Base-by-base conservation (phyloP, 1,284 basidiomycete species). In the Spongispora temasekensis region DNA sequence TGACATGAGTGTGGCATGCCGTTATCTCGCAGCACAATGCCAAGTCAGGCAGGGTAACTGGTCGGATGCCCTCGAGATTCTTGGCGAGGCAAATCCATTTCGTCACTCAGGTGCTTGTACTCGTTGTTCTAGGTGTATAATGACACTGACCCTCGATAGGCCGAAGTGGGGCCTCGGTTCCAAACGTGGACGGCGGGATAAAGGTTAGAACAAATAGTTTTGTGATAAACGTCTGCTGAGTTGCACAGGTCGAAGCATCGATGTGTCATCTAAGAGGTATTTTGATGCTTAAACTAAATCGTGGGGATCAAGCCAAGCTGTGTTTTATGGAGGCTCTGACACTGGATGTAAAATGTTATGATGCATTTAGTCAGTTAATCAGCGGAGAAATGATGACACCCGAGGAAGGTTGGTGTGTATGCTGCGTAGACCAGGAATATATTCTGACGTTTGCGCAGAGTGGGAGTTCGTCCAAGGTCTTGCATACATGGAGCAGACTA, bases 331-430 rank as follows among this genome's bases (percentile, higher is more conserved):
- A 98, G 67, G 96, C 97, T 1, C 82, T 99, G 17, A 85, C 90
- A 0, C 81, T 98, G 15, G 97, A 99, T 69, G 94, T 99, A 28
- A 98, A 98, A 75, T 98, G 97, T 74, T 99, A 95, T 71, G 97
- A 99, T 66, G 91, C 95, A 2, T 99, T 98, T 69, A 87, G 92
- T 58, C 91, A 96, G 64, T 83, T 99, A 7, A 82, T 98, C 23
- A 90, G 89, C 44, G 93, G 95, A 2, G 92, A 96, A 72, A 95
- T 97, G 93, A 92, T 98, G 90, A 87, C 90, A 17, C 86, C 89
- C 1, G 88, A 94, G 62, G 96, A 98, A 85, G 95, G 95, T 94
- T 59, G 53, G 79, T 72, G 23, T 59, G 17, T 56, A 30, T 37
- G 27, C 34, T 55, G 13, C 27, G 28, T 53, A 25, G 2, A 9